Conservation (phyloP, 208 protist genomes). For the Trypanosoma platydactyli region DNA sequence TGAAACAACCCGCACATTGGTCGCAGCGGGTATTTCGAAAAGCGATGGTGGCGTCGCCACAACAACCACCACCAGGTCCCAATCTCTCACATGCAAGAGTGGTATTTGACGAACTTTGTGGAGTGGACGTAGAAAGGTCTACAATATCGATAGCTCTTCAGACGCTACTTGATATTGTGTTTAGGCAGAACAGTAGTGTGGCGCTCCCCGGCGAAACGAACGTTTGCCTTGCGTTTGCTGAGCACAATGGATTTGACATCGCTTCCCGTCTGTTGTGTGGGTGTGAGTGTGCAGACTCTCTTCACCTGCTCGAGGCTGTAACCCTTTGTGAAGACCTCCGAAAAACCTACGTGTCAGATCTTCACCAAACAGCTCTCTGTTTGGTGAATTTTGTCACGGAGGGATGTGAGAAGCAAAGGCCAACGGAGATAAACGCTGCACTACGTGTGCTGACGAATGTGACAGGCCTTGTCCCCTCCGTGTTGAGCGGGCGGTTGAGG, state of each 20-base stretch:
- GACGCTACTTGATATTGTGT: slow-evolving; percentile 37
- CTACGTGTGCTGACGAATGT: slow-evolving; percentile 74
- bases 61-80: background rate
- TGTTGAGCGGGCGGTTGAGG: background rate
- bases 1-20: slow-evolving; percentile 3
- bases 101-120: slow-evolving; percentile 15
- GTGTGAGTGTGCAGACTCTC: slow-evolving; percentile 22
- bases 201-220: slow-evolving; percentile 9
- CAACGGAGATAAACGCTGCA: slow-evolving; percentile 11
- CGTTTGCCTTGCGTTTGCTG: slow-evolving; percentile 37
- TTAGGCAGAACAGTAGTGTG: slow-evolving; percentile 32
- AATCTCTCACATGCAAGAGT: background rate
- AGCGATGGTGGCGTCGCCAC: background rate
- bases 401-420: background rate
- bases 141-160: slow-evolving; percentile 24
- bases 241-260: slow-evolving; percentile 34
- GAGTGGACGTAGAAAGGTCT: slow-evolving; percentile 20
- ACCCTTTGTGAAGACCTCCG: slow-evolving; percentile 24
- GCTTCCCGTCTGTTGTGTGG: slow-evolving; percentile 20
- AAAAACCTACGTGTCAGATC: background rate
- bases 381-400: slow-evolving; percentile 16
- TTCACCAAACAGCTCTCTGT: slow-evolving; percentile 9
- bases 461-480: slow-evolving; percentile 41
- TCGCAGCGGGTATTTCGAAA: slow-evolving; percentile 10
- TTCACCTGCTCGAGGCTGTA: slow-evolving; percentile 30